phyloP scores from a whole-genome alignment of 169 alveolate genomes.

The Babesia microti region DNA sequence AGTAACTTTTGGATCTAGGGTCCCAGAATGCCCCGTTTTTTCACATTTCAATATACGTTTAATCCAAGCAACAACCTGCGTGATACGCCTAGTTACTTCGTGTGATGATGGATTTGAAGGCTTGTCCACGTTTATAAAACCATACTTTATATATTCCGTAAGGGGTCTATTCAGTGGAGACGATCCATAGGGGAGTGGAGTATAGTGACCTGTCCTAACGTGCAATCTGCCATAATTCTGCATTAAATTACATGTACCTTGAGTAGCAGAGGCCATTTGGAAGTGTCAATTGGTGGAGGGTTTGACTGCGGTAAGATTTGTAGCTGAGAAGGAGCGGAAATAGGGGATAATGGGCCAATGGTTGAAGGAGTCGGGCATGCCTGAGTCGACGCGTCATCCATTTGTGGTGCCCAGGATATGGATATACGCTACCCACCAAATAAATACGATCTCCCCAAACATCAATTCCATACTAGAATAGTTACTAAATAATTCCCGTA shows the following conservation, averaged over 20 bases:
- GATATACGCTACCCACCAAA: no score
- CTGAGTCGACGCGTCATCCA: no score
- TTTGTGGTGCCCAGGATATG: no score
- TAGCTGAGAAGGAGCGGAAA: no score
- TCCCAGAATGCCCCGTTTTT: constrained; percentile 99
- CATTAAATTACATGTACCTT: constrained; percentile 51
- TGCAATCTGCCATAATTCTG: constrained; percentile 90
- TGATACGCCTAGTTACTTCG: constrained; percentile 72
- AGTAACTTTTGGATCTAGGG: constrained; percentile 99
- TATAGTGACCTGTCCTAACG: constrained; percentile 94
- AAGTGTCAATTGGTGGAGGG: constrained; percentile 82
- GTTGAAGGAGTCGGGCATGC: no score
- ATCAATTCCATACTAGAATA: no score
- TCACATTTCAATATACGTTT: constrained; percentile 95
- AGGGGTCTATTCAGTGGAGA: constrained; percentile 93
- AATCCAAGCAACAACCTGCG: constrained; percentile 96
- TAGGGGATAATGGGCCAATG: no score
- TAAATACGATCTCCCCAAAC: no score
- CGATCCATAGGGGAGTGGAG: constrained; percentile 98
- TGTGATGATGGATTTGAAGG: constrained; percentile 99
- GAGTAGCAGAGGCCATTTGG: constrained; percentile 90
- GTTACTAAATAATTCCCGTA: no score
- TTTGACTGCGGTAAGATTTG: constrained; percentile 39
- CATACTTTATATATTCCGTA: constrained; percentile 89
- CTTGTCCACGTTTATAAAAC: constrained; percentile 96